These are phyloP conservation scores for Balakata baccata DNA, from an alignment of 345 rosid genomes.

Conservation along the genomic window DNA sequence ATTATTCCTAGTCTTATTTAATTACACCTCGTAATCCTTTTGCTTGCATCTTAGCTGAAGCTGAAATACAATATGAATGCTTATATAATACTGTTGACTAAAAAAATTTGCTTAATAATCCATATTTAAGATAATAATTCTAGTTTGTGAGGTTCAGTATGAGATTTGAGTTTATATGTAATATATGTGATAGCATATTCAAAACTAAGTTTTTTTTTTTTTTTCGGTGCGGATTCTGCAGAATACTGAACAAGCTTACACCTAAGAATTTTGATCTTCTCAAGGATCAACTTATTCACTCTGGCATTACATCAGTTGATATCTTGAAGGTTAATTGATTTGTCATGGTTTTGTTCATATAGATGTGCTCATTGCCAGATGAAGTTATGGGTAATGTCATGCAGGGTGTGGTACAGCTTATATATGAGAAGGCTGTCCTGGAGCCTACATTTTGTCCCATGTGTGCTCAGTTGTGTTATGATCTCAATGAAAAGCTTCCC, in stretches of 20 bases:
- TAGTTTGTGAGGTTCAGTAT: neutral
- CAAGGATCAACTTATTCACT: constrained; percentile 85
- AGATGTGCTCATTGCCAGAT: neutral
- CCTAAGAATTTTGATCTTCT: constrained; percentile 95
- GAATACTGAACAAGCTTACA: constrained; percentile 89
- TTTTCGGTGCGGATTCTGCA: constrained; percentile 30
- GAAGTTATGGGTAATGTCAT: constrained; percentile 20
- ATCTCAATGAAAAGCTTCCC: constrained; percentile 74
- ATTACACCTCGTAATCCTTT: no score
- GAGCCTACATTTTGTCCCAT: constrained; percentile 95
- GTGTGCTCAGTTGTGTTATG: no score
- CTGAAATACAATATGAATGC: no score
- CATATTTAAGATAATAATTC: neutral
- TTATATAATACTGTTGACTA: neutral
- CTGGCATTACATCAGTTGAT: constrained; percentile 87
- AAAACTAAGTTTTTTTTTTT: neutral
- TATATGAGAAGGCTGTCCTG: constrained; percentile 88
- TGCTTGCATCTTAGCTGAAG: no score
- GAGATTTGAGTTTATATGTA: neutral
- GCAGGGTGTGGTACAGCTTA: constrained; percentile 82
- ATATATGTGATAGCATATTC: constrained; percentile 8
- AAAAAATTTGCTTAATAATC: neutral
- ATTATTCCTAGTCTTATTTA: neutral
- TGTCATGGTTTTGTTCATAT: neutral
- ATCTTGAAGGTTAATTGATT: constrained; percentile 56